phyloP scores from a whole-genome alignment of 495 filamentous ascomycete genomes.

The Tuber magnatum region DNA sequence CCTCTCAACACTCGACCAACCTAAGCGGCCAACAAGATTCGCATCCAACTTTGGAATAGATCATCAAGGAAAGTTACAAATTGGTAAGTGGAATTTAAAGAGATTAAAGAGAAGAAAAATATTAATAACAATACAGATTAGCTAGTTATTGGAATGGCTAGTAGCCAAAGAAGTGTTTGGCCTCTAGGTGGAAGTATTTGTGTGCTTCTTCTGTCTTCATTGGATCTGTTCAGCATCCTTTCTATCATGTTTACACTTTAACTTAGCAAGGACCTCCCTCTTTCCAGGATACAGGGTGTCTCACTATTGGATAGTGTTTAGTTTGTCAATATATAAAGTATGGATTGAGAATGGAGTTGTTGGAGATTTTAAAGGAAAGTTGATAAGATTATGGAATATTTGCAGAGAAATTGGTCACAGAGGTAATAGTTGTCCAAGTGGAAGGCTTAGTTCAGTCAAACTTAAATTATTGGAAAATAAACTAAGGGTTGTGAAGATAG shows the following conservation, averaged over 20 bases:
- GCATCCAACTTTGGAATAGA: too few relatives aligned
- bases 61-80: too few relatives aligned
- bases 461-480: background rate
- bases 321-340: constrained; percentile 1
- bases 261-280: constrained; percentile 4
- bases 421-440: too few relatives aligned
- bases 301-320: constrained; percentile 2
- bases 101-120: too few relatives aligned
- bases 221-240: background rate
- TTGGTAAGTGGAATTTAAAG: too few relatives aligned
- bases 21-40: too few relatives aligned
- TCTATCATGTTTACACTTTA: constrained; percentile 9
- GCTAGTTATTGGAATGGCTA: too few relatives aligned
- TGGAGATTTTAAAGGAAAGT: background rate
- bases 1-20: too few relatives aligned
- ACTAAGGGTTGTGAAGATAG: background rate
- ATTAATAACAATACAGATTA: too few relatives aligned
- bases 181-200: background rate
- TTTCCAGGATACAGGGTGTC: constrained; percentile 3
- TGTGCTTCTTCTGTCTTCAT: background rate
- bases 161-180: too few relatives aligned
- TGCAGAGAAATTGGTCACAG: background rate
- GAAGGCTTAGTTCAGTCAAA: background rate
- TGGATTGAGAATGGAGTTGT: background rate
- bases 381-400: background rate